Evolutionary conservation across 305 asterid genomes (phyloP).

Genomic region (Caryopteris hybrid): DNA sequence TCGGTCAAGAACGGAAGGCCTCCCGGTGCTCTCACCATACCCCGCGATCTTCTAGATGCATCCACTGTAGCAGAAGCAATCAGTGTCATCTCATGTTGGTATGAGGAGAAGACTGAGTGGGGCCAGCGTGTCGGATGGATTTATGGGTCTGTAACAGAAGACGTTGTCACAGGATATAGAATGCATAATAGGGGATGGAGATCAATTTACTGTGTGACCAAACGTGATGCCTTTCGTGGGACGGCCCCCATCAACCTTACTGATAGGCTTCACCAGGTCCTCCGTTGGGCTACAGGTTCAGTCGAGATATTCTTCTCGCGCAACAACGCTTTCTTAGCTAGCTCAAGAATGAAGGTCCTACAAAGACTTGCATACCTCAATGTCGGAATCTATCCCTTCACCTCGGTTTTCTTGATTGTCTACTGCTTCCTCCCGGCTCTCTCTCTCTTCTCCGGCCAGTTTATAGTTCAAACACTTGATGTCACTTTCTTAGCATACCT

Average conservation of each 20-base stretch:
- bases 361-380: constrained; percentile 67
- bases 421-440: constrained; percentile 78
- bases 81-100: constrained; percentile 68
- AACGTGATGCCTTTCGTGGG: constrained; percentile 78
- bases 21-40: constrained; percentile 64
- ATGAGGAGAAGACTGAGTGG: constrained; percentile 81
- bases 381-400: constrained; percentile 66
- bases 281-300: constrained; percentile 79
- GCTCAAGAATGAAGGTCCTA: constrained; percentile 53
- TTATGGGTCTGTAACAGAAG: constrained; percentile 72
- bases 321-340: constrained; percentile 62
- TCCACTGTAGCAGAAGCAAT: constrained; percentile 68
- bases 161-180: constrained; percentile 68
- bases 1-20: constrained; percentile 72
- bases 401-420: constrained; percentile 60
- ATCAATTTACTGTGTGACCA: constrained; percentile 66
- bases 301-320: constrained; percentile 72
- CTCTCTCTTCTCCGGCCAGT: constrained; percentile 75
- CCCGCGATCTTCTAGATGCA: constrained; percentile 63
- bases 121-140: constrained; percentile 81
- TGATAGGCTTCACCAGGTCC: constrained; percentile 76
- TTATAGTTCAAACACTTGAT: constrained; percentile 61
- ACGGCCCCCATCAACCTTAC: constrained; percentile 77
- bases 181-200: constrained; percentile 84
- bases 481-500: constrained; percentile 59